phyloP scores from a whole-genome alignment of 108 stramenopile species.

The Chaetoceros tenuissimus region DNA sequence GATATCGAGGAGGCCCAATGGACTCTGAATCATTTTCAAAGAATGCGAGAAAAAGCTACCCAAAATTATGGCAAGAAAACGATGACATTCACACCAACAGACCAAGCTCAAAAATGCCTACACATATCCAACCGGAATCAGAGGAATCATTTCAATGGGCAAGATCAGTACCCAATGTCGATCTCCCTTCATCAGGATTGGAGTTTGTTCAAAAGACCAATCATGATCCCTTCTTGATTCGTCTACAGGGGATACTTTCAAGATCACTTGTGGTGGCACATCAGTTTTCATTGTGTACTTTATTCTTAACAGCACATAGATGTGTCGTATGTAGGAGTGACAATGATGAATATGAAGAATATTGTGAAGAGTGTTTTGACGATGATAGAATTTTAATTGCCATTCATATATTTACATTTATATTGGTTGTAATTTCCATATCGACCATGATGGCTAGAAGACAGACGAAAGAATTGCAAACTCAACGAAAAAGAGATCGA shows the following conservation, averaged over 20 bases:
- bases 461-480: conserved; percentile 14
- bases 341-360: neutral
- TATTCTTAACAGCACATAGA: conserved; percentile 42
- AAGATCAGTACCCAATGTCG: neutral
- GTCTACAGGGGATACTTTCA: neutral
- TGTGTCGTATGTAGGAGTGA: conserved; percentile 17
- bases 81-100: neutral
- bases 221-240: neutral
- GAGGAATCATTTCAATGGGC: neutral
- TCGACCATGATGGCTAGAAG: neutral
- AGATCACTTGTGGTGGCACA: conserved; percentile 51
- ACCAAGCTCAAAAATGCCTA: too few relatives aligned
- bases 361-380: conserved; percentile 1
- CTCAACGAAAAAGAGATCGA: conserved; percentile 3
- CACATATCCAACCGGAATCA: too few relatives aligned
- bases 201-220: too few relatives aligned
- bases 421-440: conserved; percentile 5
- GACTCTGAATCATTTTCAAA: too few relatives aligned
- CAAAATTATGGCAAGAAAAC: neutral
- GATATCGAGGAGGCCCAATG: too few relatives aligned
- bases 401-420: conserved; percentile 30
- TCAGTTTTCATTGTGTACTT: conserved; percentile 51
- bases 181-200: too few relatives aligned
- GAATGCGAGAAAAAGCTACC: neutral
- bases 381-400: conserved; percentile 12